Base-by-base conservation (phyloP, 2,329 filamentous ascomycete species). In the Apiospora arundinis region DNA sequence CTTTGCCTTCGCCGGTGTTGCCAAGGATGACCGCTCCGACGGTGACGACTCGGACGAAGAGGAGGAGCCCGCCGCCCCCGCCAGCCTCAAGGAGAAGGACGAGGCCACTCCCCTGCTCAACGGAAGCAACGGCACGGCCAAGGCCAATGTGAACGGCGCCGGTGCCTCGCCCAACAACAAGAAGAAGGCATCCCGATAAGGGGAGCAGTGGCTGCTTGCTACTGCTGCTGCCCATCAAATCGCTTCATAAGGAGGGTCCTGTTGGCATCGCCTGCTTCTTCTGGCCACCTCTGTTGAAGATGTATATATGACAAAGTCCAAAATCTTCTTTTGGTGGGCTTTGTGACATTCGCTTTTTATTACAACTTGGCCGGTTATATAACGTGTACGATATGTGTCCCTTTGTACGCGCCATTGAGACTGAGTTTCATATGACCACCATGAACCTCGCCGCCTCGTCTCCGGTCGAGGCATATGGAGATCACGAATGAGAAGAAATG, bases 21-120 rank as follows among this genome's bases (percentile, higher is more conserved):
- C 87, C 45, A 88, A 91, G 68, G 93, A 95, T 78, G 93, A 94
- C 73, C 87, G 93, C 73, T 94, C 92, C 73, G 92, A 93, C 67
- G 85, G 82, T 25, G 90, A 92, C 76, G 91, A 92, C 66, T 90
- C 91, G 44, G 89, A 90, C 12, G 81, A 84, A 8, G 89, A 90
- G 37, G 85, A 86, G 71, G 71, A 74, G 69, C 25, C 73, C 0
- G 74, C 75, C 67, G 28, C 65, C 32, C 25, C 73, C 0, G 74
- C 75, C 67, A 32, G 67, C 32, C 66, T 71, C 6, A 71, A 73
- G 63, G 74, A 74, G 63, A 77, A 78, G 74, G 40, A 70, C 9
- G 74, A 76, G 67, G 70, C 67, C 14, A 72, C 71, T 66, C 74
- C 74, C 49, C 67, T 76, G 68, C 73, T 75, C 12, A 81, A 81